Evolutionary conservation across 1,139 yeast genomes (phyloP).

Genomic region (Magnusiomyces fungicola): DNA sequence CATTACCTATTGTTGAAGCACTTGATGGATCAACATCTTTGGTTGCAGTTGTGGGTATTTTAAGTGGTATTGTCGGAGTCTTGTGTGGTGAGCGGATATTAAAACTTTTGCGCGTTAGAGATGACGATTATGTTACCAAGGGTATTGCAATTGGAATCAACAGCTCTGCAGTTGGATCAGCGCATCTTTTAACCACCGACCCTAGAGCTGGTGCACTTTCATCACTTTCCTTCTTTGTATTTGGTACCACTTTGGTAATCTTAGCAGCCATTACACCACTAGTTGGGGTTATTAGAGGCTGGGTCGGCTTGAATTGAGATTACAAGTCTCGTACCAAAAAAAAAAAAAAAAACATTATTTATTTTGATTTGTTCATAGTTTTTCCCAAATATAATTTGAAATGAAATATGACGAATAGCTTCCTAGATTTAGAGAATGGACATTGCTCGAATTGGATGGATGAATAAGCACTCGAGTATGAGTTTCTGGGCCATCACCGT

Average conservation of each 20-base stretch:
- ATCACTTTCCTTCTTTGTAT: slow-evolving; percentile 59
- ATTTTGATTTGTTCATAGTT: too few relatives aligned
- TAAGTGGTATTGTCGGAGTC: slow-evolving; percentile 73
- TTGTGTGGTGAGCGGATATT: slow-evolving; percentile 52
- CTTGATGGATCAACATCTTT: slow-evolving; percentile 63
- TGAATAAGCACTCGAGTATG: slow-evolving; percentile 44
- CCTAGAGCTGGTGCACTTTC: slow-evolving; percentile 80
- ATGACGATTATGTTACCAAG: slow-evolving; percentile 63
- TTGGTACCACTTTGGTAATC: slow-evolving; percentile 67
- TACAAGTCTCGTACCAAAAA: too few relatives aligned
- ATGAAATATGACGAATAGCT: slow-evolving; percentile 57
- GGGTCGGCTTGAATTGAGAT: slow-evolving; percentile 23
- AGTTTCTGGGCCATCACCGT: slow-evolving; percentile 25
- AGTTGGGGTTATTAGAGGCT: slow-evolving; percentile 33
- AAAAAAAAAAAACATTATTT: too few relatives aligned
- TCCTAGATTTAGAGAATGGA: slow-evolving; percentile 49
- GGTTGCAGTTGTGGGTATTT: slow-evolving; percentile 72
- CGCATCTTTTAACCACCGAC: slow-evolving; percentile 58
- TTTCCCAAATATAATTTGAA: slow-evolving; percentile 66
- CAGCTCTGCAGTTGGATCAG: slow-evolving; percentile 79
- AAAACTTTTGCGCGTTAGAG: slow-evolving; percentile 43
- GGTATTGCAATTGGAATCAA: slow-evolving; percentile 72
- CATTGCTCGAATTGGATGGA: slow-evolving; percentile 41
- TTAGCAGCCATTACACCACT: slow-evolving; percentile 52
- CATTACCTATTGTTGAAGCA: slow-evolving; percentile 60